These are phyloP conservation scores for Trametes sp. DNA, from an alignment of 1,284 basidiomycete genomes.

Conservation along the genomic window DNA sequence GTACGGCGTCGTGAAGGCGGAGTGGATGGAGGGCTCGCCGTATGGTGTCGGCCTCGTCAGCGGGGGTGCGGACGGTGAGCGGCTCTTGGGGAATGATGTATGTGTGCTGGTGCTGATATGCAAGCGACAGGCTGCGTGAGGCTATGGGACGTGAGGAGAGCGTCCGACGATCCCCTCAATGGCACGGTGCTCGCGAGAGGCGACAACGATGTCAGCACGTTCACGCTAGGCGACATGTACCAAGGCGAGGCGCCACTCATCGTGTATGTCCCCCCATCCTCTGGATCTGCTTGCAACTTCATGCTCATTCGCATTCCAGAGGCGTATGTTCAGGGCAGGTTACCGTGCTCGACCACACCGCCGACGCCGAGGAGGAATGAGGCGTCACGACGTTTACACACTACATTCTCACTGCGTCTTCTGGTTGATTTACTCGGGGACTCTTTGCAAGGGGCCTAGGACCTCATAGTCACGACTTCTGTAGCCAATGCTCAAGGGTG, in stretches of 20 bases:
- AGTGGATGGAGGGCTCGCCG: conserved; percentile 59
- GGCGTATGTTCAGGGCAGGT: conserved; percentile 36
- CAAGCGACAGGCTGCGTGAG: conserved; percentile 63
- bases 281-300: background rate
- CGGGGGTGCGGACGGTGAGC: conserved; percentile 77
- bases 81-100: conserved; percentile 35
- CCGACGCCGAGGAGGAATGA: background rate
- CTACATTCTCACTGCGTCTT: background rate
- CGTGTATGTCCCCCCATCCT: conserved; percentile 56
- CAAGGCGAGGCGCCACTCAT: conserved; percentile 62
- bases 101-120: conserved; percentile 6
- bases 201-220: conserved; percentile 63
- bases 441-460: background rate
- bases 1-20: conserved; percentile 61
- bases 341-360: conserved; percentile 25
- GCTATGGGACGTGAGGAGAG: conserved; percentile 64
- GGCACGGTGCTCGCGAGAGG: conserved; percentile 58
- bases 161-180: conserved; percentile 49
- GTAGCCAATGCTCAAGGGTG: conserved; percentile 2
- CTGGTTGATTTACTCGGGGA: background rate
- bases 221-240: conserved; percentile 63
- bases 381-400: background rate
- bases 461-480: background rate
- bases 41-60: conserved; percentile 59
- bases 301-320: conserved; percentile 13